Conservation (phyloP, 1,284 basidiomycete species). For the Apiotrichum mycotoxinovorans region DNA sequence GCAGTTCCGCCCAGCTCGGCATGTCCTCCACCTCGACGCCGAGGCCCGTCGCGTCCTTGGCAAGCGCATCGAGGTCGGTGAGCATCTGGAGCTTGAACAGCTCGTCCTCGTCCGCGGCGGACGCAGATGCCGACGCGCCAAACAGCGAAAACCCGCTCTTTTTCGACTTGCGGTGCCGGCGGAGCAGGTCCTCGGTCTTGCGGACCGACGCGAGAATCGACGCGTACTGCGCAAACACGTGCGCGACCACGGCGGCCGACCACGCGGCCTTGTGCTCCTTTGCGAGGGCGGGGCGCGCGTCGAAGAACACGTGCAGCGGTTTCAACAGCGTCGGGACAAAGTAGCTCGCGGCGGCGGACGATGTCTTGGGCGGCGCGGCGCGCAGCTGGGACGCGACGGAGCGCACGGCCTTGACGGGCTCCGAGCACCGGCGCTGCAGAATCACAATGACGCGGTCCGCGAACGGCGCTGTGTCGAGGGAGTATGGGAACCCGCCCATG, state of each 20-base stretch:
- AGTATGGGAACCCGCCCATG: slow-evolving; percentile 12
- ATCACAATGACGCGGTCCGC: slow-evolving; percentile 65
- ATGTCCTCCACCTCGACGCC: slow-evolving; percentile 62
- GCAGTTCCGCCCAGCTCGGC: slow-evolving; percentile 45
- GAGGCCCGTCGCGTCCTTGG: slow-evolving; percentile 64
- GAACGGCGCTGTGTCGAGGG: slow-evolving; percentile 39
- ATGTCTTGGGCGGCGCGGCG: slow-evolving; percentile 50
- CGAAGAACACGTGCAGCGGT: slow-evolving; percentile 73
- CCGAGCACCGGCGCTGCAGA: slow-evolving; percentile 71
- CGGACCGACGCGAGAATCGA: slow-evolving; percentile 69
- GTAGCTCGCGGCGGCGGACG: slow-evolving; percentile 65
- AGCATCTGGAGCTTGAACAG: slow-evolving; percentile 77
- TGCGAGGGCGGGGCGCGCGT: slow-evolving; percentile 59
- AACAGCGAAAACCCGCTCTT: slow-evolving; percentile 71
- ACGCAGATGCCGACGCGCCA: slow-evolving; percentile 21
- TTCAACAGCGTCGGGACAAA: slow-evolving; percentile 77
- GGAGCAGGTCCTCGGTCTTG: slow-evolving; percentile 83
- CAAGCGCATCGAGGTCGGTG: slow-evolving; percentile 77
- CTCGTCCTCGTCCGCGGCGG: slow-evolving; percentile 53
- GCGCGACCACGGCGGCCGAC: slow-evolving; percentile 66
- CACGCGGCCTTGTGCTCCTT: slow-evolving; percentile 58
- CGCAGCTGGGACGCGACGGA: slow-evolving; percentile 81
- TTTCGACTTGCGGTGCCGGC: slow-evolving; percentile 78
- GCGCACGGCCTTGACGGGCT: slow-evolving; percentile 78
- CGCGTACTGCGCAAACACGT: slow-evolving; percentile 61